Evolutionary conservation across 2,329 filamentous ascomycete species (phyloP), one percentile per base, ranked within the genome.

Genomic region (Raffaelea ambrosiae): DNA sequence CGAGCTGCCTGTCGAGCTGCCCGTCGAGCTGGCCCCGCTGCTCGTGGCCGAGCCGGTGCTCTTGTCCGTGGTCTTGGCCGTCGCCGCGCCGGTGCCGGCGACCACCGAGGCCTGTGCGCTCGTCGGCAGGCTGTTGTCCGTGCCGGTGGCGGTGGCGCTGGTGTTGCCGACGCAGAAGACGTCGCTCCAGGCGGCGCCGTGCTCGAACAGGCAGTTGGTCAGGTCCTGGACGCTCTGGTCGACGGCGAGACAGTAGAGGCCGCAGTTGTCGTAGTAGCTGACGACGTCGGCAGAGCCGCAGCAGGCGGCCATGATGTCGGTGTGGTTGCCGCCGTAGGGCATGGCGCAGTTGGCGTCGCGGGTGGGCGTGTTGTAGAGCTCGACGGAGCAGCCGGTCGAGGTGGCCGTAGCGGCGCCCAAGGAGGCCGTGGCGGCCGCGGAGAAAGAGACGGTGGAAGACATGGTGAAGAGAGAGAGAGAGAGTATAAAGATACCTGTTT

Each of bases 321-420:
- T 47, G 29, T 47, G 39, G 33, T 47, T 47, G 39, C 45, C 45
- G 31, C 45, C 39, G 33, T 47, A 47, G 29, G 45, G 20, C 5
- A 47, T 47, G 21, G 45, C 45, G 35, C 45, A 47, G 40, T 47
- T 47, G 45, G 45, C 45, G 29, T 47, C 40, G 31, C 38, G 40
- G 20, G 26, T 43, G 9, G 45, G 45, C 26, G 40, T 26, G n/a
- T 23, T 29, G 31, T 47, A 47, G n/a, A 47, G 45, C 29, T 35
- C 33, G 21, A 19, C 14, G 31, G 23, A 47, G 20, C 38, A 19
- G 18, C 39, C 26, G 16, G 39, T 35, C 18, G 40, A 19, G 14
- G 45, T 38, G 16, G 39, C 22, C 19, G 40, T 29, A 20, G 45
- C 39, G 5, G n/a, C 26, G 16, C 26, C 22, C 18, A 33, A 19